Evolutionary conservation across 2,329 filamentous ascomycete genomes (phyloP).

Genomic region (Amphichorda felina): DNA sequence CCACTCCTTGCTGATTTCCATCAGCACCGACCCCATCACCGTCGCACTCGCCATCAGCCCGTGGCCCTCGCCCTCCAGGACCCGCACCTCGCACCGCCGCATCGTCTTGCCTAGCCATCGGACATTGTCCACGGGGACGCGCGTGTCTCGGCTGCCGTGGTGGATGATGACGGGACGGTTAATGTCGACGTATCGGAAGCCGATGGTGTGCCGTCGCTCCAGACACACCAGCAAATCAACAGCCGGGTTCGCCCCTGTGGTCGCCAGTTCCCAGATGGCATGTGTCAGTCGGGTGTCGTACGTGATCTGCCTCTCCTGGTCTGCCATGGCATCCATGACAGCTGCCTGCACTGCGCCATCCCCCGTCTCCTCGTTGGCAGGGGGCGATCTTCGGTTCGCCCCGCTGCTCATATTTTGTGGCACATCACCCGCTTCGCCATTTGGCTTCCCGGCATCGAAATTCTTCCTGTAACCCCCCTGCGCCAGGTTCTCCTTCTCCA

Average conservation of each 20-base stretch:
- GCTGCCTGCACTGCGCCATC: conserved; percentile 16
- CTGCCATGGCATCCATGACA: conserved; percentile 49
- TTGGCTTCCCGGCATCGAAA: conserved; percentile 9
- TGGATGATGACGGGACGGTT: conserved; percentile 85
- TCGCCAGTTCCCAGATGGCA: conserved; percentile 88
- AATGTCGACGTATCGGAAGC: conserved; percentile 95
- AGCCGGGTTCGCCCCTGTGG: conserved; percentile 82
- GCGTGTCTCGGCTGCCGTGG: conserved; percentile 79
- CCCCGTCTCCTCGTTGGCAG: not conserved
- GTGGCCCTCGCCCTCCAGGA: conserved; percentile 86
- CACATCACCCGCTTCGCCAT: conserved; percentile 8
- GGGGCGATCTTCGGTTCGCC: not conserved
- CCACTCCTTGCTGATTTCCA: conserved; percentile 92
- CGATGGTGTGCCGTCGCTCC: conserved; percentile 81
- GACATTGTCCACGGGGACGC: conserved; percentile 91
- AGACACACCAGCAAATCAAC: conserved; percentile 88
- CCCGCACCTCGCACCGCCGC: conserved; percentile 81
- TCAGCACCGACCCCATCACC: conserved; percentile 90
- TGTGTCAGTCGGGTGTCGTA: conserved; percentile 85
- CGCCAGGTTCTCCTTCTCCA: conserved; percentile 40
- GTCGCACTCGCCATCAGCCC: conserved; percentile 88
- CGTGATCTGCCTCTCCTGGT: conserved; percentile 58
- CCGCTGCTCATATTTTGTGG: not conserved
- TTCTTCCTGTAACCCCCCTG: conserved; percentile 14
- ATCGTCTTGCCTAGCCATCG: conserved; percentile 91